Evolutionary conservation across 2,329 filamentous ascomycete species (phyloP), one percentile per base, ranked within the genome.

Genomic region (Cytospora schulzeri): DNA sequence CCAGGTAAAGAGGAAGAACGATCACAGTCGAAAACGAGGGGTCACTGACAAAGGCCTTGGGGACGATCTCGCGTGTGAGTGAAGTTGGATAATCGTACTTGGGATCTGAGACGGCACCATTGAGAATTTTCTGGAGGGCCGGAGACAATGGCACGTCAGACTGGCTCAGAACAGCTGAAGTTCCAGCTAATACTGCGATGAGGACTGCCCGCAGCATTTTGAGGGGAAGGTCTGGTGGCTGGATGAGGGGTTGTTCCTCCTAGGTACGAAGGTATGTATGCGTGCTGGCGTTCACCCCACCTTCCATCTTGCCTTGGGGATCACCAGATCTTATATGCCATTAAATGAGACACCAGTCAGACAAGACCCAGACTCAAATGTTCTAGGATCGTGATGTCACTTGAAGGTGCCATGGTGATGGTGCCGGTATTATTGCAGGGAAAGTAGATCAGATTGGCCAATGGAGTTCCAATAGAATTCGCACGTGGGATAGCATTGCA

Each of bases 1-100:
- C n/a, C n/a, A 17, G 17, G 41, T 2, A n/a, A 6, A 48, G 45
- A 48, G 14, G n/a, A 24, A 5, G 22, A 24, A 1, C n/a, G n/a
- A n/a, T 11, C 45, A 48, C 45, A 48, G n/a, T 24, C n/a, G 22
- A 48, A 12, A 48, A 45, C 7, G 45, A 48, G n/a, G 4, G 7
- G 11, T 5, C 11, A 62, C 60, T 51, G 17, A 56, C 60, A 67
- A 86, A 88, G 1, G 79, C 77, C 33, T 88, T 80, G 0, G 86
- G 85, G 1, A 77, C 71, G 22, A 86, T 77, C 57, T 83, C 81
- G n/a, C 79, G 77, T 8, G 83, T 83, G 67, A 86, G 82, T 63
- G 83, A 79, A 1, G 82, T 79, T 1, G 83, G 80, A 61, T 83
- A 82, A 72, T 76, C 78, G 3, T 76, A 73, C 22, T 83, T 70